Evolutionary conservation across 2,329 filamentous ascomycete genomes (phyloP).

Genomic region (Whalleya microplaca): DNA sequence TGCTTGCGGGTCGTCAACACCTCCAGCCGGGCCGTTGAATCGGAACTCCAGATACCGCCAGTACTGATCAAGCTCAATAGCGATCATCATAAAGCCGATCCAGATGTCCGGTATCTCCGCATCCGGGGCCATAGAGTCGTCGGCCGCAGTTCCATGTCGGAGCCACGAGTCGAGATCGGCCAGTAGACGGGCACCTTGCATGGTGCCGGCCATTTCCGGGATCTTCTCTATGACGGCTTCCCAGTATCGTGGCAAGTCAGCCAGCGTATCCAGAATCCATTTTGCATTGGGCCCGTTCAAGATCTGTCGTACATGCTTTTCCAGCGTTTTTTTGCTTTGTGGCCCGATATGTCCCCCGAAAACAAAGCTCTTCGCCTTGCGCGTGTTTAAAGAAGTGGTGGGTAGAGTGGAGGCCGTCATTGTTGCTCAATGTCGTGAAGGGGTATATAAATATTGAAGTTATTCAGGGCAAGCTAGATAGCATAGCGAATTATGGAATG

Average conservation of each 20-base stretch:
- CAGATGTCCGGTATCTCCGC: constrained; percentile 1
- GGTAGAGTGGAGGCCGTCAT: no score
- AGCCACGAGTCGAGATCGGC: constrained; percentile 10
- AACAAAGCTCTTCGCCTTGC: constrained; percentile 6
- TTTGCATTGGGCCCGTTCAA: constrained; percentile 2
- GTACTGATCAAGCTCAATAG: constrained; percentile 13
- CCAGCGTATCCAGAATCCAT: constrained; percentile 7
- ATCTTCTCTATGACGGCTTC: constrained; percentile 4
- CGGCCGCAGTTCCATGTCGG: background rate
- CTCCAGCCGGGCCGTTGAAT: background rate
- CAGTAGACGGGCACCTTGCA: background rate
- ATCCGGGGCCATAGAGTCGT: constrained; percentile 2
- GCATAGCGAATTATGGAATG: no score
- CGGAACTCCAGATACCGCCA: constrained; percentile 13
- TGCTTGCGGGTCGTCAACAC: constrained; percentile 5
- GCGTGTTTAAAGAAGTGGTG: no score
- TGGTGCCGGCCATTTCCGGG: constrained; percentile 4
- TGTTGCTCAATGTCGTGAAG: no score
- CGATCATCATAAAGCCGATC: constrained; percentile 7
- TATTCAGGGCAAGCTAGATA: no score
- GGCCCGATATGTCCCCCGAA: constrained; percentile 11
- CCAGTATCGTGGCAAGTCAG: constrained; percentile 4
- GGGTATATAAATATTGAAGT: no score
- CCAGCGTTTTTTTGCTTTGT: constrained; percentile 7
- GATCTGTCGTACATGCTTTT: constrained; percentile 3